Percentiles rank a stretch among this genome's conserved stretches.
These are phyloP conservation scores for Diutina neorugosa DNA, from an alignment of 1,139 yeast species.

Conservation along the genomic window DNA sequence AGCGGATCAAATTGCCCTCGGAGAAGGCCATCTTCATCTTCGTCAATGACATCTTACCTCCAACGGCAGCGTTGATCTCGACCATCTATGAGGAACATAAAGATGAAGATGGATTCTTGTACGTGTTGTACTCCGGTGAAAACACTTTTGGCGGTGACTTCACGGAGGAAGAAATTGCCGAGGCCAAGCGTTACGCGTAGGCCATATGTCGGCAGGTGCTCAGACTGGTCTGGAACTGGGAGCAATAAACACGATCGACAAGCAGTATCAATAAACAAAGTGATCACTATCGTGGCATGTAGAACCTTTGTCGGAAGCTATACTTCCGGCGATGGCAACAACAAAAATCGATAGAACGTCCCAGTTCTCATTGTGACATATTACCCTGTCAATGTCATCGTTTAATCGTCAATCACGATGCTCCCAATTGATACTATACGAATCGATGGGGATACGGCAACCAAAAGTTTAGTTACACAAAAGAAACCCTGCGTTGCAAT, in stretches of 20 bases:
- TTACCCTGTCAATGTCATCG: neutral
- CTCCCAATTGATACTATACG: neutral
- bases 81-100: slow-evolving; percentile 91
- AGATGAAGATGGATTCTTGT: slow-evolving; percentile 94
- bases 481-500: neutral
- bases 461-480: neutral
- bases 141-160: slow-evolving; percentile 54
- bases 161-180: slow-evolving; percentile 1
- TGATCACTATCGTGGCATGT: neutral
- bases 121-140: slow-evolving; percentile 83
- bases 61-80: slow-evolving; percentile 94
- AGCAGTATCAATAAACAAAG: neutral
- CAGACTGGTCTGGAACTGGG: neutral
- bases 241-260: neutral
- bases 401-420: neutral
- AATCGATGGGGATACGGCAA: neutral
- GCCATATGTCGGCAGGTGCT: neutral
- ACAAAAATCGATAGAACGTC: too few relatives aligned
- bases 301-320: neutral
- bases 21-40: slow-evolving; percentile 97
- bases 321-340: neutral
- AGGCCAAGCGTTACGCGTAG: neutral
- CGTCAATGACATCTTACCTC: slow-evolving; percentile 93
- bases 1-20: slow-evolving; percentile 88
- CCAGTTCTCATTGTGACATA: neutral